Percentiles rank a stretch among this genome's conserved stretches.
phyloP scores from a whole-genome alignment of 352 stramenopile genomes.

The Phytophthora nicotianae region DNA sequence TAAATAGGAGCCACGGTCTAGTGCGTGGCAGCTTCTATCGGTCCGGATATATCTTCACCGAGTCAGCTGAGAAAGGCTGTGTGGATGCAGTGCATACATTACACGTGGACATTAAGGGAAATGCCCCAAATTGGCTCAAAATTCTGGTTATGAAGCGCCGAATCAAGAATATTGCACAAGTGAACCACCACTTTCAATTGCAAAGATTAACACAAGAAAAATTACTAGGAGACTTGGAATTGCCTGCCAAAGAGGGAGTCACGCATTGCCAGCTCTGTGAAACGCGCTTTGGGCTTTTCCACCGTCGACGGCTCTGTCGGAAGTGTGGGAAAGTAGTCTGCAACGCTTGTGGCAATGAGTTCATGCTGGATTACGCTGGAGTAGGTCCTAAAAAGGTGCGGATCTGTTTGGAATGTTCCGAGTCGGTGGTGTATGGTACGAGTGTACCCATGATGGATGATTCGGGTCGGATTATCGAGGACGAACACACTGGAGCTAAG shows the following conservation, averaged over 20 bases:
- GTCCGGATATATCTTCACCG: slow-evolving; percentile 81
- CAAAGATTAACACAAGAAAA: slow-evolving; percentile 53
- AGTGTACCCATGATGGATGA: slow-evolving; percentile 32
- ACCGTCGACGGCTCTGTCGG: slow-evolving; percentile 67
- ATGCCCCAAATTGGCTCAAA: slow-evolving; percentile 78
- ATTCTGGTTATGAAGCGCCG: slow-evolving; percentile 77
- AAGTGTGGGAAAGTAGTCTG: slow-evolving; percentile 83
- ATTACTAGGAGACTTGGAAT: slow-evolving; percentile 64
- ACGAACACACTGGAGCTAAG: slow-evolving; percentile 14
- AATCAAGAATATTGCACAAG: slow-evolving; percentile 74
- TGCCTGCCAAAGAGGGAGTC: slow-evolving; percentile 55
- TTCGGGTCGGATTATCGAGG: slow-evolving; percentile 2
- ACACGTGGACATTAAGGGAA: slow-evolving; percentile 83
- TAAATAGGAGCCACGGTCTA: slow-evolving; percentile 62
- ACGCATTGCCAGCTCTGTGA: slow-evolving; percentile 57
- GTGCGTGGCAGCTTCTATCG: slow-evolving; percentile 78
- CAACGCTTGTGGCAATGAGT: slow-evolving; percentile 53
- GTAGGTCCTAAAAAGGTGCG: slow-evolving; percentile 65
- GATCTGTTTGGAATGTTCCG: slow-evolving; percentile 70
- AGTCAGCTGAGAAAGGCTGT: slow-evolving; percentile 51
- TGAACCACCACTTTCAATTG: slow-evolving; percentile 75
- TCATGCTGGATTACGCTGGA: slow-evolving; percentile 54
- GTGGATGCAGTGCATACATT: slow-evolving; percentile 80
- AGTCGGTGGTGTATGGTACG: slow-evolving; percentile 43
- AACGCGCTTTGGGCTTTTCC: slow-evolving; percentile 64